These are phyloP conservation scores for Zygoascus meyerae DNA, from an alignment of 1,139 yeast genomes.

Conservation along the genomic window DNA sequence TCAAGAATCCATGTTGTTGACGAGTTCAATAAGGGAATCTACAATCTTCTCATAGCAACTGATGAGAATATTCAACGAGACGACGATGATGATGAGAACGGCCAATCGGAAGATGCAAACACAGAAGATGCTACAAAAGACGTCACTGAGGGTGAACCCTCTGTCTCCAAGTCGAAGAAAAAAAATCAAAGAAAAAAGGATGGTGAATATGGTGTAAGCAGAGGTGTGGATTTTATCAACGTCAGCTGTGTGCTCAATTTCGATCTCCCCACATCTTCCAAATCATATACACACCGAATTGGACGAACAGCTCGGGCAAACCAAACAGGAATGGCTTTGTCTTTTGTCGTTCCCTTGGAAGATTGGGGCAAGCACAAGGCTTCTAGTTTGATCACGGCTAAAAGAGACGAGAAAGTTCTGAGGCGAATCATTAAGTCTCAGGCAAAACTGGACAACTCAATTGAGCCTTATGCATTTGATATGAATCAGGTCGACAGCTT, in stretches of 20 bases:
- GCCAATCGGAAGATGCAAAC: slow-evolving; percentile 19
- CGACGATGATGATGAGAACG: slow-evolving; percentile 27
- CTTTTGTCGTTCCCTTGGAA: slow-evolving; percentile 79
- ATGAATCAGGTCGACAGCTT: slow-evolving; percentile 91
- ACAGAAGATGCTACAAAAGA: slow-evolving; percentile 3
- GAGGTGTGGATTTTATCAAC: slow-evolving; percentile 95
- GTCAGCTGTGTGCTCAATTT: slow-evolving; percentile 96
- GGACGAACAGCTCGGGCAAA: slow-evolving; percentile 99
- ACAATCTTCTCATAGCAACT: slow-evolving; percentile 85
- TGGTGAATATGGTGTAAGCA: slow-evolving; percentile 84
- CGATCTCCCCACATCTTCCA: slow-evolving; percentile 86
- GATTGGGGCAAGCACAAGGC: slow-evolving; percentile 88
- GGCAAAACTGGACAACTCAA: slow-evolving; percentile 51
- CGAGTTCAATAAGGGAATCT: slow-evolving; percentile 86
- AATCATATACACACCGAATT: slow-evolving; percentile 86
- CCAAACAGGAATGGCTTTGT: slow-evolving; percentile 88
- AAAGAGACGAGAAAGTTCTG: slow-evolving; percentile 80
- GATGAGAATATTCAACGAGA: slow-evolving; percentile 55
- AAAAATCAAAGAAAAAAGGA: slow-evolving; percentile 25
- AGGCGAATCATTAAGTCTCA: slow-evolving; percentile 74
- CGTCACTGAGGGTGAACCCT: slow-evolving; percentile 10
- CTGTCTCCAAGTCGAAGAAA: slow-evolving; percentile 12
- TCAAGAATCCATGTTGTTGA: slow-evolving; percentile 94
- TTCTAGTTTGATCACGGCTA: slow-evolving; percentile 64
- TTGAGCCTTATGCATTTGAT: slow-evolving; percentile 78